phyloP scores from a whole-genome alignment of 2,329 filamentous ascomycete genomes.

The Leptographium procerum region DNA sequence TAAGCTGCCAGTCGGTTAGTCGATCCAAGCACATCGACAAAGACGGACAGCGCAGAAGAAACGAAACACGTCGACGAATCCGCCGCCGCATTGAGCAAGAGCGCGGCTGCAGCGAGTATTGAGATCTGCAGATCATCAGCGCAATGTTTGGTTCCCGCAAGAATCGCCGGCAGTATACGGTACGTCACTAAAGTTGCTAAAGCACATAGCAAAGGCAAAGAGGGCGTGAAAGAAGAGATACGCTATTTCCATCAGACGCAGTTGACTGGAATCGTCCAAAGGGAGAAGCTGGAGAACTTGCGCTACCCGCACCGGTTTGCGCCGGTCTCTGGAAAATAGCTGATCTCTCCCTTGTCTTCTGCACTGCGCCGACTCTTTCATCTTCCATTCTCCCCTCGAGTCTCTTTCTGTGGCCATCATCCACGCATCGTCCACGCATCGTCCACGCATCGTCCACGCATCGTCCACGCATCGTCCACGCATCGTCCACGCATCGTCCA shows the following conservation, averaged over 20 bases:
- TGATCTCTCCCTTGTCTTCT: not conserved
- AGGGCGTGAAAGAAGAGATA: not conserved
- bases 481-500: not conserved
- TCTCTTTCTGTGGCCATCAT: too few species aligned
- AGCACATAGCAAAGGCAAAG: not conserved
- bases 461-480: not conserved
- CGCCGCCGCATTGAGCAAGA: not conserved
- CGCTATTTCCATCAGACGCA: not conserved
- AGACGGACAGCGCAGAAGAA: not conserved
- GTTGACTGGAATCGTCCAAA: too few species aligned
- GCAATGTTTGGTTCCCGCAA: constrained; percentile 38
- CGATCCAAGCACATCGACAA: not conserved
- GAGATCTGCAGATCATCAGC: not conserved
- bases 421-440: too few species aligned
- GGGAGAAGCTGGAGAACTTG: too few species aligned
- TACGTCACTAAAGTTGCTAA: constrained; percentile 29
- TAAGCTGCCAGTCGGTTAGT: not conserved
- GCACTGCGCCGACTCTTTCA: too few species aligned
- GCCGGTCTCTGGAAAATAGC: too few species aligned
- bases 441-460: not conserved
- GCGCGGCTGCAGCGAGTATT: not conserved
- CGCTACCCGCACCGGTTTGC: not conserved
- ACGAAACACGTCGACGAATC: not conserved
- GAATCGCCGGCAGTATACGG: constrained; percentile 34
- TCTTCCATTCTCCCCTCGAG: too few species aligned